Evolutionary conservation across 495 filamentous ascomycete species (phyloP).

Genomic region (Corynascus novoguineensis): DNA sequence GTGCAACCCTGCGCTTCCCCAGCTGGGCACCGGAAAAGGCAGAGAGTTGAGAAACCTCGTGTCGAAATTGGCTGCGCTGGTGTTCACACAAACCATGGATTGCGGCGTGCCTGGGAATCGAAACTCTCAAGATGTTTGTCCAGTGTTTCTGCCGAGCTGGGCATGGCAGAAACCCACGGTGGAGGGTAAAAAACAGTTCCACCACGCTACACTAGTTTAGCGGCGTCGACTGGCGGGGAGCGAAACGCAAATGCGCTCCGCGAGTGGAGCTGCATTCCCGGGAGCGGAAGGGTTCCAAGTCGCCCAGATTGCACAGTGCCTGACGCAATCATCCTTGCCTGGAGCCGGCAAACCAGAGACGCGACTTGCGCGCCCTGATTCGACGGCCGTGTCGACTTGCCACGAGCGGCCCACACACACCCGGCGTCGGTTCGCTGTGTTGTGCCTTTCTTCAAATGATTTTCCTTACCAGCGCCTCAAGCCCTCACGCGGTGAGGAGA

Average conservation of each 20-base stretch:
- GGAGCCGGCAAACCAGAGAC: constrained; percentile 5
- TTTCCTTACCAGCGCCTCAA: constrained; percentile 1
- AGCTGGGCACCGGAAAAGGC: background rate
- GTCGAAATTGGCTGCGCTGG: background rate
- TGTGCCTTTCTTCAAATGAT: constrained; percentile 12
- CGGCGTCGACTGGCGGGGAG: no score
- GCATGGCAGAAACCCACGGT: no score
- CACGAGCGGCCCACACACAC: constrained; percentile 23
- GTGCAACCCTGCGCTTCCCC: constrained; percentile 14
- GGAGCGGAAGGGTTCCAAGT: background rate
- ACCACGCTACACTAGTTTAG: no score
- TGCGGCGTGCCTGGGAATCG: background rate
- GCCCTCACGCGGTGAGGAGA: constrained; percentile 18
- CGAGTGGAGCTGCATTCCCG: background rate
- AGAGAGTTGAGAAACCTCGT: background rate
- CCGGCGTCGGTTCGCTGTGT: constrained; percentile 12
- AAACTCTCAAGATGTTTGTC: background rate
- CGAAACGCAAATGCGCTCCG: background rate
- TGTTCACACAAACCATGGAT: background rate
- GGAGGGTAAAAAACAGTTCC: no score
- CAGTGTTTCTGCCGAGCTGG: background rate
- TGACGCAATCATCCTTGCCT: constrained; percentile 20
- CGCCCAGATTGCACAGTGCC: constrained; percentile 21
- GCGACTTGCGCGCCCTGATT: constrained; percentile 20
- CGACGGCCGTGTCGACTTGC: constrained; percentile 20